phyloP scores from a whole-genome alignment of 176 grass and related monocot species.

The Aegilops bicornis region DNA sequence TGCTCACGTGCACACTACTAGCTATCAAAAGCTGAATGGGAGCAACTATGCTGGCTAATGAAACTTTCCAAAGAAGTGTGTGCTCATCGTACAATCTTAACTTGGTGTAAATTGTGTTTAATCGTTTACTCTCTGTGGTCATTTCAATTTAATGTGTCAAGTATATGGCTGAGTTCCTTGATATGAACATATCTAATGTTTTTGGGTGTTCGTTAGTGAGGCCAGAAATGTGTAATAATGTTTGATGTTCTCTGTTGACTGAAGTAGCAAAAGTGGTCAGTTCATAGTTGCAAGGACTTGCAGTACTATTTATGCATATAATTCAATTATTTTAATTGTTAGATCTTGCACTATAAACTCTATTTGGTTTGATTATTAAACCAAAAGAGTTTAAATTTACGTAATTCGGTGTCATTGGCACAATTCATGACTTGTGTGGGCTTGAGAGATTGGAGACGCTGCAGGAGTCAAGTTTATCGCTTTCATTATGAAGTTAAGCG shows the following conservation, averaged over 20 bases:
- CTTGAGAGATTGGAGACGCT: not conserved
- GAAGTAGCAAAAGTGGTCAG: conserved; percentile 13
- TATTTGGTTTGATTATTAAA: not conserved
- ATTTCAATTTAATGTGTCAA: too few relatives aligned
- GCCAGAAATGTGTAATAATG: conserved; percentile 16
- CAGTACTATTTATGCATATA: not conserved
- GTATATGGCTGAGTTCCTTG: too few relatives aligned
- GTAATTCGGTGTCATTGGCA: not conserved
- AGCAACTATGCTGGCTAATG: too few relatives aligned
- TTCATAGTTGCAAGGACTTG: conserved; percentile 6
- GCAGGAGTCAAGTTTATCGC: not conserved
- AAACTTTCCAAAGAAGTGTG: too few relatives aligned
- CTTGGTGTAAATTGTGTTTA: too few relatives aligned
- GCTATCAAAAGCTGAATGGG: too few relatives aligned
- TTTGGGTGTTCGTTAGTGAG: not conserved
- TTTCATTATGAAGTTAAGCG: not conserved
- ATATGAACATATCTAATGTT: too few relatives aligned
- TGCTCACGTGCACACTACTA: too few relatives aligned
- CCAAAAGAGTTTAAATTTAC: not conserved
- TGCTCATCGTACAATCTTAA: too few relatives aligned
- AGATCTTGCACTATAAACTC: not conserved
- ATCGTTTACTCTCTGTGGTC: too few relatives aligned
- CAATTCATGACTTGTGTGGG: not conserved
- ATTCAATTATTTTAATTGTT: not conserved
- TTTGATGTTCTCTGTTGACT: conserved; percentile 19